Base-by-base conservation (phyloP, 1,139 yeast species). In the Nematodospora anomalae region DNA sequence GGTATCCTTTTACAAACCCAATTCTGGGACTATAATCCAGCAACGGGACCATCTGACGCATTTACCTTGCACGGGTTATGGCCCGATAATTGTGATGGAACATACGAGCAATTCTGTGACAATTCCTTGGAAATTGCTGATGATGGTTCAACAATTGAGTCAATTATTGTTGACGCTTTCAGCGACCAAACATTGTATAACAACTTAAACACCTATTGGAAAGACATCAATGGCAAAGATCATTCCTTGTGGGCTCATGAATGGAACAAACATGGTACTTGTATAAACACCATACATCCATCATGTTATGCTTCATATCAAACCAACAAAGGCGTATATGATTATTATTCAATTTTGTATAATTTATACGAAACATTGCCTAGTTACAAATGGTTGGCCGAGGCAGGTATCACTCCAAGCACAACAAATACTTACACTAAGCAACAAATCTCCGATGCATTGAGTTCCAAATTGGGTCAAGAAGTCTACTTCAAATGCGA, bases 181-280 rank as follows among this genome's bases (percentile, higher is more conserved):
- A 63, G 67, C 30, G 80, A 79, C 37, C 50, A 57, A 13, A 76
- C 66, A 4, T 67, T 92, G 37, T 67, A 82, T 33, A 58, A 64
- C 3, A 73, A 74, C 41, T 80, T 92, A 88, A 53, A 65, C 13
- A 50, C 51, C 15, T 61, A 71, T 36, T 92, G 97, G 97, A 85
- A 85, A 58, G 84, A 86, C 53, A 76, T 73, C 58, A 79, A 79
- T 41, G 92, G 94, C 2, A 41, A 36, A 21, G 96, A 89, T 55
- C 87, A 80, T 43, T 62, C 74, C 15, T 67, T 92, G 38, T 92
- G 98, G 97, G 71, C 79, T 20, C 97, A 92, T 58, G 98, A 92
- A 61, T 92, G 78, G 71, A 90, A 90, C 65, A 92, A 92, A 60
- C 98, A 92, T 55, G 97, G 92, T 4, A 89, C 97, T 0, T 92